Evolutionary conservation across 495 filamentous ascomycete species (phyloP), one percentile per base, ranked within the genome.

Genomic region (Pseudomonodictys pantanalensis): DNA sequence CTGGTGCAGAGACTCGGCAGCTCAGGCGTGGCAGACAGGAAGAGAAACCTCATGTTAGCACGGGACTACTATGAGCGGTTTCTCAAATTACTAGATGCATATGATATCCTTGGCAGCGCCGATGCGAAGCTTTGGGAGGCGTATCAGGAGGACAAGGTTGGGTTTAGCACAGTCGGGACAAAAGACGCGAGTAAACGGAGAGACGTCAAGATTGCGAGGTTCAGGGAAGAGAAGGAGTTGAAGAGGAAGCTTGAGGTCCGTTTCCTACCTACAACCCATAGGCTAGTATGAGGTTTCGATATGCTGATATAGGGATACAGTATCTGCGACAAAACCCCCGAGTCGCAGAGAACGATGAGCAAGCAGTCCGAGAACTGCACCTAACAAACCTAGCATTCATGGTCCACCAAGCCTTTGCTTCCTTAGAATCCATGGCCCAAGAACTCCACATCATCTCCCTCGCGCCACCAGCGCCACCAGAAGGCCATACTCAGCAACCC

Each of bases 121-220:
- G 87, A 97, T 69, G 81, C 79, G 59, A 87, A 85, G 70, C 79
- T 95, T 8, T 86, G 89, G 54, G 81, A 86, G 58, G 72, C 73
- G 54, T 95, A 92, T 71, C 77, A 78, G 52, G 85, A 89, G 35
- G 76, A 79, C 24, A 85, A 84, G 2, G 73, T 78, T 2, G 70
- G 77, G 0, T 97, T 95, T 69, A 86, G 86, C 24, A 81, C 88
- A 18, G 82, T 85, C 23, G 79, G 83, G 3, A 77, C 81, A 22
- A 78, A 78, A 2, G 92, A 97, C 75, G 82, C 90, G 1, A 80
- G 85, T 30, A 79, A 81, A 24, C 79, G 90, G 24, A 80, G 93
- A 66, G 84, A 88, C 52, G 81, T 84, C 30, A 98, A 98, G 70
- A 93, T 98, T 56, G 81, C 82, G 26, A 83, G 90, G 58, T 97